A percentile compares a stretch with the other conserved stretches of the same genome.
Conservation (phyloP, 371 early-diverging fungal genomes). For the Mortierella sp. region DNA sequence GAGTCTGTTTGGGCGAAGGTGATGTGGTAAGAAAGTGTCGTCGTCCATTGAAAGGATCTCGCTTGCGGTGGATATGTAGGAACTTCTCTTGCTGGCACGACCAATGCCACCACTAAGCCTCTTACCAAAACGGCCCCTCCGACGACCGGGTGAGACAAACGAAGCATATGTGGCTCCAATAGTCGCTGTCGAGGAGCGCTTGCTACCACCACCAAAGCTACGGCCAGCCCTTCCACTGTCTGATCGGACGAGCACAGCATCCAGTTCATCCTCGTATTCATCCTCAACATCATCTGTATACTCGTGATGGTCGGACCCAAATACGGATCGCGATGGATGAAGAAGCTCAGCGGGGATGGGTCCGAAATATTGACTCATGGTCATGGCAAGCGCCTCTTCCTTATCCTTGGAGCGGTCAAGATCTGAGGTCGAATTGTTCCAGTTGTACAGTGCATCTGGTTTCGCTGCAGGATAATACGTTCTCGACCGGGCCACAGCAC, state of each 20-base stretch:
- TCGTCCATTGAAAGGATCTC: neutral
- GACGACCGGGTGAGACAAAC: too few relatives aligned
- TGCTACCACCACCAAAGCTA: slow-evolving; percentile 2
- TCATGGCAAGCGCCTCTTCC: slow-evolving; percentile 44
- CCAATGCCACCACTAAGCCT: slow-evolving; percentile 12
- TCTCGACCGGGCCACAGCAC: slow-evolving; percentile 31
- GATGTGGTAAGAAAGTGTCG: too few relatives aligned
- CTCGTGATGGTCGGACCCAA: slow-evolving; percentile 13
- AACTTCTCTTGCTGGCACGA: slow-evolving; percentile 3
- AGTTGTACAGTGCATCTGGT: slow-evolving; percentile 39
- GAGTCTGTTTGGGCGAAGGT: too few relatives aligned
- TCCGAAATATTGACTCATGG: slow-evolving; percentile 52
- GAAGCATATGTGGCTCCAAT: neutral
- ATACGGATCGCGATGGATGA: slow-evolving; percentile 22
- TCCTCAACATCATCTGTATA: slow-evolving; percentile 24
- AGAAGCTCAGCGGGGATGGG: slow-evolving; percentile 44
- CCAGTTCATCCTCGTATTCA: slow-evolving; percentile 24
- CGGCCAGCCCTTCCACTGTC: neutral
- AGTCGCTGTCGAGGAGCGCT: slow-evolving; percentile 5
- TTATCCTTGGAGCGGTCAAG: slow-evolving; percentile 43
- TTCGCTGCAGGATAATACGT: slow-evolving; percentile 31
- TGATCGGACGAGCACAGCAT: neutral
- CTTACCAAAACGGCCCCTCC: slow-evolving; percentile 15
- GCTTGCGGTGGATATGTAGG: neutral
- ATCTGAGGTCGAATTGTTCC: slow-evolving; percentile 53